phyloP scores from a whole-genome alignment of 2,329 filamentous ascomycete genomes.

The Aspergillus vadensis region DNA sequence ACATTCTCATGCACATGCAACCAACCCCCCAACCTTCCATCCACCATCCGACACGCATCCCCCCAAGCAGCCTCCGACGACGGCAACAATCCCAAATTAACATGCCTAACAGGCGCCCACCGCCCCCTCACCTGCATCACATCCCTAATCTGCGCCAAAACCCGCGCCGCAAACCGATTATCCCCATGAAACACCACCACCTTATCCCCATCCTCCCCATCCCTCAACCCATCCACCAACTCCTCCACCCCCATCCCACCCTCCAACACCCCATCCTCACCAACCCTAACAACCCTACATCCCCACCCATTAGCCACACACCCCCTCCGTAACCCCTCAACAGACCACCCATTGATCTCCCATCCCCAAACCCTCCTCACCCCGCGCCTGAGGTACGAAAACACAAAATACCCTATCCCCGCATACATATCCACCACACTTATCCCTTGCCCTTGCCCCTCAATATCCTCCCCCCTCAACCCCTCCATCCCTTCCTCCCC shows the following conservation, averaged over 20 bases:
- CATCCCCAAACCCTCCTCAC: conserved; percentile 73
- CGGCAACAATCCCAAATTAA: conserved; percentile 62
- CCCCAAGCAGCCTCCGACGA: conserved; percentile 53
- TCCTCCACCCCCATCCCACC: conserved; percentile 26
- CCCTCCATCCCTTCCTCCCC: conserved; percentile 42
- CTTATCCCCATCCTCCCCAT: conserved; percentile 54
- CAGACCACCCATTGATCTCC: conserved; percentile 87
- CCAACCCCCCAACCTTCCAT: conserved; percentile 54
- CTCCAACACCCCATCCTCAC: conserved; percentile 37
- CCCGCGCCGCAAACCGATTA: conserved; percentile 58
- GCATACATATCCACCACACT: conserved; percentile 77
- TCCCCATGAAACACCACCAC: conserved; percentile 71
- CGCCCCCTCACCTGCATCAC: conserved; percentile 33
- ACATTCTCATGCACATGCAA: conserved; percentile 65
- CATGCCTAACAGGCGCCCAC: conserved; percentile 51
- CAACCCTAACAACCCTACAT: conserved; percentile 55
- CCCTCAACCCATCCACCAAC: conserved; percentile 36
- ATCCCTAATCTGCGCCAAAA: conserved; percentile 38
- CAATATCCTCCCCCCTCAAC: conserved; percentile 22
- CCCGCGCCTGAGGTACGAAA: conserved; percentile 74
- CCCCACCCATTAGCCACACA: conserved; percentile 69
- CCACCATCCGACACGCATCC: conserved; percentile 52
- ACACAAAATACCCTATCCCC: conserved; percentile 92
- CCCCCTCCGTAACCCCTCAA: conserved; percentile 78
- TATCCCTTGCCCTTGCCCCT: conserved; percentile 29